Evolutionary conservation across 129 eudicot genomes (phyloP), one percentile per base, ranked within the genome.

Genomic region (Erigeron canadensis): DNA sequence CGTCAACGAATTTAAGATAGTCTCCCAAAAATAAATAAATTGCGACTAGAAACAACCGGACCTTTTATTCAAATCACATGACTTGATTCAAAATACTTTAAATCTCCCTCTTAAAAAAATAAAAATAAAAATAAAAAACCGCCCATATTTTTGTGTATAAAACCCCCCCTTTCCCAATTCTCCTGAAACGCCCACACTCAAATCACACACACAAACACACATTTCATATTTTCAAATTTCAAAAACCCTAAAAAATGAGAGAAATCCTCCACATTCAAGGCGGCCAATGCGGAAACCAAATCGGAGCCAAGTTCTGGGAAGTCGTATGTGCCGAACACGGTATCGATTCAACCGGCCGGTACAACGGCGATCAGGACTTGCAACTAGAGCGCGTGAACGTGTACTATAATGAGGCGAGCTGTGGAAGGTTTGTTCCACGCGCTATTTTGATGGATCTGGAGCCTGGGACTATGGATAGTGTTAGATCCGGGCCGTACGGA

Each of bases 201-300:
- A 41, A 10, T 23, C 7, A 7, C 63, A 17, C 15, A 41, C n/a
- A 47, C 19, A 46, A 54, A 1, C 67, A 42, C 58, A 7, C 63
- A 23, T 10, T 60, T 18, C 66, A 61, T 13, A 10, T 73, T 55
- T 48, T 68, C 51, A 43, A 34, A 56, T 55, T 5, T 43, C 60
- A 19, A 53, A 53, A 64, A 16, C 19, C 40, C 44, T 11, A 59
- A 61, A 53, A 67, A 83, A 89, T 89, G 96, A 74, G 91, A 60
- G 96, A 89, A 75, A 89, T 89, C 67, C 89, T 89, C 34, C 96
- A 89, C 73, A 80, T 89, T n/a, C 96, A 89, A 55, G 96, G 88
- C 10, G 96, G 96, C 28, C 96, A 89, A 74, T 89, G 96, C 23
- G 96, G 96, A 73, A 88, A 88, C 83, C 96, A 88, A 54, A 88